A percentile compares a stretch with the other conserved stretches of the same genome.
Conservation (phyloP, 2,329 filamentous ascomycete genomes). For the Calycina herbarum region DNA sequence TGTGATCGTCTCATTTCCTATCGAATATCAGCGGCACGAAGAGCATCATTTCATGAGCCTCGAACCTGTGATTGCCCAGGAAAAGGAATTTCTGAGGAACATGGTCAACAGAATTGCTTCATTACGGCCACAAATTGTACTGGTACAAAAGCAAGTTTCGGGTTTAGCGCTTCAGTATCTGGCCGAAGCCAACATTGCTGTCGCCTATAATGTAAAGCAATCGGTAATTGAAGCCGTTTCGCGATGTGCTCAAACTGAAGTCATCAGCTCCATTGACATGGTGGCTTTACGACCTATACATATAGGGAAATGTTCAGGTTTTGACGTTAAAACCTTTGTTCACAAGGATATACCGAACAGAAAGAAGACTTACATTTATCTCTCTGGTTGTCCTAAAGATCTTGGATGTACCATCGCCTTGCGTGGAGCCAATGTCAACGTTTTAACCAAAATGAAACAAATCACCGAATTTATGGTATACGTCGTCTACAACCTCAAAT, state of each 20-base stretch:
- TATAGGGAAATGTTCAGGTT: slow-evolving; percentile 78
- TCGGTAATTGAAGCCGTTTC: slow-evolving; percentile 95
- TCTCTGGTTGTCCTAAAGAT: slow-evolving; percentile 86
- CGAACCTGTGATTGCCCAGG: slow-evolving; percentile 93
- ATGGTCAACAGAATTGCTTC: slow-evolving; percentile 89
- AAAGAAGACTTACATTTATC: slow-evolving; percentile 94
- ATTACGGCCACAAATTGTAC: slow-evolving; percentile 77
- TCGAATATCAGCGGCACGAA: slow-evolving; percentile 92
- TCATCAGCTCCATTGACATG: slow-evolving; percentile 95
- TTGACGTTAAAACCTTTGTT: slow-evolving; percentile 95
- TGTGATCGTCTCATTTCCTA: slow-evolving; percentile 88
- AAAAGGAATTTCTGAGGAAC: slow-evolving; percentile 88
- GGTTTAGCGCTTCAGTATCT: slow-evolving; percentile 87
- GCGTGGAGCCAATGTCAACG: slow-evolving; percentile 71
- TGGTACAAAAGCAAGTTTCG: slow-evolving; percentile 92
- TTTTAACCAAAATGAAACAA: slow-evolving; percentile 78
- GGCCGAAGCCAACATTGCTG: slow-evolving; percentile 84
- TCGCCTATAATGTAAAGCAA: slow-evolving; percentile 94
- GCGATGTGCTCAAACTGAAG: slow-evolving; percentile 84
- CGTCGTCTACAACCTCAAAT: slow-evolving; percentile 94
- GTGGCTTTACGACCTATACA: slow-evolving; percentile 72
- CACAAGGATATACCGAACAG: slow-evolving; percentile 70
- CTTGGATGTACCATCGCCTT: slow-evolving; percentile 94
- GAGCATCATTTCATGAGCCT: slow-evolving; percentile 98
- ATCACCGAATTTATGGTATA: slow-evolving; percentile 99